Evolutionary conservation across 345 rosid species (phyloP).

Genomic region (Noccaea caerulescens): DNA sequence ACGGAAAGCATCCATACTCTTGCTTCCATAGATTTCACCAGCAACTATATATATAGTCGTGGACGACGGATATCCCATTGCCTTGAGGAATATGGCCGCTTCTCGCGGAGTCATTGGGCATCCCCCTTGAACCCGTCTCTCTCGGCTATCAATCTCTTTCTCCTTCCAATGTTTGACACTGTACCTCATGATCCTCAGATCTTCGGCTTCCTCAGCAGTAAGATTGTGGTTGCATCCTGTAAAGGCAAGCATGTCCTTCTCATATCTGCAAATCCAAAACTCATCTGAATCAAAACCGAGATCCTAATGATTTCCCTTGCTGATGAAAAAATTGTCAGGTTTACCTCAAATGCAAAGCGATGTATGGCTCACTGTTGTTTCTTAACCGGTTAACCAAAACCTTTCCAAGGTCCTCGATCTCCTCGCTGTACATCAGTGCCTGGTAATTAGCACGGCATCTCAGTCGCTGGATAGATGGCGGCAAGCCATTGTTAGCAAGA

Average conservation of each 20-base stretch:
- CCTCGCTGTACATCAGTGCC: constrained; percentile 70
- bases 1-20: constrained; percentile 75
- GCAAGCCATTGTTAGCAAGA: constrained; percentile 84
- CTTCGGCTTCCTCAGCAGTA: constrained; percentile 68
- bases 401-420: constrained; percentile 75
- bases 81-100: constrained; percentile 91
- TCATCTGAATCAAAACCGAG: constrained; percentile 8
- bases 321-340: not conserved
- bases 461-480: constrained; percentile 72
- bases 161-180: constrained; percentile 92
- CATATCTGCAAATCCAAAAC: constrained; percentile 65
- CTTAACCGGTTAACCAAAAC: constrained; percentile 70
- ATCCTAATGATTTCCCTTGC: not conserved
- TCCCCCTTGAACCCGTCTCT: constrained; percentile 76
- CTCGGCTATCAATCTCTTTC: constrained; percentile 84
- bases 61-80: constrained; percentile 90
- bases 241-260: constrained; percentile 99
- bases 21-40: constrained; percentile 80
- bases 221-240: constrained; percentile 98
- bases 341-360: constrained; percentile 88
- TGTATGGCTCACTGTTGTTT: constrained; percentile 67
- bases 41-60: constrained; percentile 92
- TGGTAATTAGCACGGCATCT: constrained; percentile 95
- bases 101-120: constrained; percentile 99
- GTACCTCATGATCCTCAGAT: constrained; percentile 81